Base-by-base conservation (phyloP, 1,139 yeast species). In the Saccharomyces hybrid region DNA sequence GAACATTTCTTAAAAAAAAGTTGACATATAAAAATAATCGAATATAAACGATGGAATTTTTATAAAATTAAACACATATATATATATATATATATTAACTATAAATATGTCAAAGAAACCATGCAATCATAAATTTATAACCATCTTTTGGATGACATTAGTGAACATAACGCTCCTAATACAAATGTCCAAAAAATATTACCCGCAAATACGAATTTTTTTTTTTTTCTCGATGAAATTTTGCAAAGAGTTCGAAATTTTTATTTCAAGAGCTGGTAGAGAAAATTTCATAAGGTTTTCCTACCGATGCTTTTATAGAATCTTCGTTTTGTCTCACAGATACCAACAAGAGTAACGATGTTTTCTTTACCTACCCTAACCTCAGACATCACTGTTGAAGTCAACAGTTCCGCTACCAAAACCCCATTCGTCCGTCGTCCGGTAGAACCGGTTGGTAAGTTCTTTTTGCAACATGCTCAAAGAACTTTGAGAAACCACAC, bases 401-500 rank as follows among this genome's bases (percentile, higher is more conserved):
- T 83, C 70, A 79, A 78, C 65, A 76, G 80, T 52, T 73, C 70
- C 49, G 74, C 80, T 59, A 75, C 78, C 57, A 81, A 80, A 70
- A 70, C 89, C 50, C 79, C 84, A 31, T 83, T 96, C 54, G 80
- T 80, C 53, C 88, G 88, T 70, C 91, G 97, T 72, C 86, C 93
- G 59, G 79, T 91, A 62, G 99, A 93, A 76, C 98, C 99, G 42
- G 97, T 91, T 63, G 99, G 99, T 54, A 95, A 95, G 62, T 87
- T 82, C 71, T 93, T 89, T 77, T 79, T 95, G 68, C 97, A 97
- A 56, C 99, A 95, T 70, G 99, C 99, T 57, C 85, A 96, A 64
- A 87, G 99, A 79, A 83, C 95, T 58, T 79, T 91, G 65, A 84
- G 97, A 75, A 97, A 97, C 73, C 97, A 96, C 76, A 89, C 98